Conservation (phyloP, 768 basidiomycete species). For the Trametes cubensis region DNA sequence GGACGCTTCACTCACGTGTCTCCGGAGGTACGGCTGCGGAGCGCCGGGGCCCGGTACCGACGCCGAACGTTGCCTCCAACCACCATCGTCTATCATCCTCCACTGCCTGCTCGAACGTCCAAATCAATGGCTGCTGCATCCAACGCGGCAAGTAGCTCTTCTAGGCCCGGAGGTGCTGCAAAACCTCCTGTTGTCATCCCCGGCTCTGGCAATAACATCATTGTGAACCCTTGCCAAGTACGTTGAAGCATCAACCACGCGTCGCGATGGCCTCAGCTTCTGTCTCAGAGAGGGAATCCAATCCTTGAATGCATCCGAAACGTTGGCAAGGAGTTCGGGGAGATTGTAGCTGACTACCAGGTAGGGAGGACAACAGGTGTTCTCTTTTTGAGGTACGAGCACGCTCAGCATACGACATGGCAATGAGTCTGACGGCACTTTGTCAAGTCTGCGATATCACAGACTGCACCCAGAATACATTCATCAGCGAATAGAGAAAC, state of each 20-base stretch:
- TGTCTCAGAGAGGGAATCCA: slow-evolving; percentile 76
- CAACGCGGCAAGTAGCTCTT: not conserved
- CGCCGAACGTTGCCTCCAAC: too few relatives aligned
- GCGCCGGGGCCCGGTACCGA: too few relatives aligned
- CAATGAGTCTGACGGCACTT: not conserved
- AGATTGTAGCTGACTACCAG: slow-evolving; percentile 93
- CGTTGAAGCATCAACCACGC: not conserved
- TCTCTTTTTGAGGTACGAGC: slow-evolving; percentile 79
- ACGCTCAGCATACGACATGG: not conserved
- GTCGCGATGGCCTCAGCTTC: not conserved
- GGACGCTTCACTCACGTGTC: too few relatives aligned
- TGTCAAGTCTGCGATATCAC: slow-evolving; percentile 82
- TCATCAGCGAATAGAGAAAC: slow-evolving; percentile 84
- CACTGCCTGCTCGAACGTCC: too few relatives aligned
- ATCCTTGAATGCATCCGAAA: slow-evolving; percentile 85
- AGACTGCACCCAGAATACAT: slow-evolving; percentile 98
- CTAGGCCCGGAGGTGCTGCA: not conserved
- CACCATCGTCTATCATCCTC: too few relatives aligned
- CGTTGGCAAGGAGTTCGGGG: slow-evolving; percentile 92
- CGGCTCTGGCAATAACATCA: slow-evolving; percentile 37
- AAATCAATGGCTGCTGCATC: not conserved
- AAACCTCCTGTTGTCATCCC: slow-evolving; percentile 40
- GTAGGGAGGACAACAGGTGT: slow-evolving; percentile 94
- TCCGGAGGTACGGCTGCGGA: too few relatives aligned
- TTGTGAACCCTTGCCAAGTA: slow-evolving; percentile 39